A percentile compares a stretch with the other conserved stretches of the same genome.
Evolutionary conservation across 2,329 filamentous ascomycete species (phyloP).

Genomic region (Torrubiellomyces zombiae): DNA sequence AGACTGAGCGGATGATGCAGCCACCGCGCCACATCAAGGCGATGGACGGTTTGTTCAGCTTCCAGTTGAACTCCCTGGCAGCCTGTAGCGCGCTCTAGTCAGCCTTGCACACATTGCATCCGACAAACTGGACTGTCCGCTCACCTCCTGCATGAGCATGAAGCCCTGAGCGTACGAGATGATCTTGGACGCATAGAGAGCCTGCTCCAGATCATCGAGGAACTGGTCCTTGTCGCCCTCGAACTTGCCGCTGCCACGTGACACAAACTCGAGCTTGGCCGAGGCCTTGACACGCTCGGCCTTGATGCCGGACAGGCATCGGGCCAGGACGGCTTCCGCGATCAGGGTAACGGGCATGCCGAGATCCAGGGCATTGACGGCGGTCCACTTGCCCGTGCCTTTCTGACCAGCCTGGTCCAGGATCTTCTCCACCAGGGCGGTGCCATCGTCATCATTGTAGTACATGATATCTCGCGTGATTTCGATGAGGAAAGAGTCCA

Average conservation of each 20-base stretch:
- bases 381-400: constrained; percentile 99
- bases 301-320: constrained; percentile 91
- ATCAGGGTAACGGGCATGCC: constrained; percentile 98
- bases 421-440: constrained; percentile 92
- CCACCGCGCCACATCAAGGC: constrained; percentile 99
- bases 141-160: constrained; percentile 97
- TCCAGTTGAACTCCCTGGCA: constrained; percentile 91
- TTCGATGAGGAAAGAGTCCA: constrained; percentile 98
- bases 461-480: constrained; percentile 98
- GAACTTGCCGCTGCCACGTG: constrained; percentile 57
- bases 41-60: constrained; percentile 99
- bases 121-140: constrained; percentile 10
- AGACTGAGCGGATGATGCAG: constrained; percentile 99
- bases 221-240: constrained; percentile 83
- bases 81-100: too few relatives aligned
- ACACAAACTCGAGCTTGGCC: constrained; percentile 53
- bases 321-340: constrained; percentile 87
- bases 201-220: constrained; percentile 95
- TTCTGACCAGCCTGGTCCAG: constrained; percentile 97
- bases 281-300: constrained; percentile 75
- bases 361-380: constrained; percentile 95
- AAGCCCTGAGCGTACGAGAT: constrained; percentile 99
- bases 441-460: constrained; percentile 90
- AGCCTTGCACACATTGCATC: not conserved
- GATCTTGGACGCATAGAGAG: constrained; percentile 98